A percentile compares a stretch with the other conserved stretches of the same genome.
Evolutionary conservation across 345 rosid species (phyloP).

Genomic region (Eucalyptus camaldulensis): DNA sequence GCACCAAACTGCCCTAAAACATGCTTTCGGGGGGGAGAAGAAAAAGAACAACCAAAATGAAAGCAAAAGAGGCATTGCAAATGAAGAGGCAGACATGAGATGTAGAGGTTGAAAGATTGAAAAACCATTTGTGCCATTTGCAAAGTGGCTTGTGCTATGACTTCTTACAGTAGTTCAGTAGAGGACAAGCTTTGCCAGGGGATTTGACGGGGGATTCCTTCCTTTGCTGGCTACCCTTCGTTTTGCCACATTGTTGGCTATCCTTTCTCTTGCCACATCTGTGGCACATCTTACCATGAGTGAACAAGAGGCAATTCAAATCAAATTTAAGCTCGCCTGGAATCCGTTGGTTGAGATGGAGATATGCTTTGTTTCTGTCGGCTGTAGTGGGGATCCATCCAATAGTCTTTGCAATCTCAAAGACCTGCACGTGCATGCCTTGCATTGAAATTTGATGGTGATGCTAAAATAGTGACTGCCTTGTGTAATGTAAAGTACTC

Average conservation of each 20-base stretch:
- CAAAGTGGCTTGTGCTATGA: not conserved
- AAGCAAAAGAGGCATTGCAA: not conserved
- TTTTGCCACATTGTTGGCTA: not conserved
- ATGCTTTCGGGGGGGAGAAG: not conserved
- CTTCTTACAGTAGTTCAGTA: not conserved
- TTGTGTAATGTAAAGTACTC: conserved; percentile 6
- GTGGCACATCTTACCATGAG: conserved; percentile 72
- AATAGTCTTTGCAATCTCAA: conserved; percentile 72
- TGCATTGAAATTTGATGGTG: not conserved
- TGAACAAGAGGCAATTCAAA: conserved; percentile 69
- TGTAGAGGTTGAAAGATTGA: not conserved
- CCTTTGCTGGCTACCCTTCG: not conserved
- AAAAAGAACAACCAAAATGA: not conserved
- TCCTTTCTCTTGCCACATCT: conserved; percentile 50
- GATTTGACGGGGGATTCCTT: not conserved
- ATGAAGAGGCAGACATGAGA: not conserved
- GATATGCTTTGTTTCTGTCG: conserved; percentile 63
- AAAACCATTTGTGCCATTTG: not conserved
- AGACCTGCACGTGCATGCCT: conserved; percentile 34
- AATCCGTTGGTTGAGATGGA: conserved; percentile 65
- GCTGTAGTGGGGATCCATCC: conserved; percentile 83
- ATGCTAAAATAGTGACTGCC: not conserved
- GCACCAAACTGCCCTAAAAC: not conserved
- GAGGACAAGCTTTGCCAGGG: not conserved
- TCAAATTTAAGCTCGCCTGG: conserved; percentile 81